Base-by-base conservation (phyloP, 2,329 filamentous ascomycete genomes). In the Epichloe sibirici region DNA sequence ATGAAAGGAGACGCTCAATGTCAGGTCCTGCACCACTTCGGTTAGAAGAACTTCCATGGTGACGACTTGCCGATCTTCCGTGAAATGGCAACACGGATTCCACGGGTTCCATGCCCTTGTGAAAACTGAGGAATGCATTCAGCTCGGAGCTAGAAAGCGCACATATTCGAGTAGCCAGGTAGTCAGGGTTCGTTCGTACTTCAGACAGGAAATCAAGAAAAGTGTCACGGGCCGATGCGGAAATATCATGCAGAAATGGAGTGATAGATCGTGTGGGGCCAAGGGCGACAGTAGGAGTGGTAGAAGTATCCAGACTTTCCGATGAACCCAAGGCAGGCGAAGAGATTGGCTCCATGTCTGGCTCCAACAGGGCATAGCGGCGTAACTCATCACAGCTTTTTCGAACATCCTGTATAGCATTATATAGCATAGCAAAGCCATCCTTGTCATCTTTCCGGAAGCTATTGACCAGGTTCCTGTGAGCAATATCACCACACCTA, bases 131-230 rank as follows among this genome's bases (percentile, higher is more conserved):
- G 57, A 98, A 76, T 52, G 84, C 78, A 59, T 84, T 80, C 51
- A 96, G 77, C 68, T 97, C 90, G 56, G 82, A 72, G 54, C 83
- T 81, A 52, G 83, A 83, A 59, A 98, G 74, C 61, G 80, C 82
- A 65, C 82, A 83, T 58, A 98, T 78, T 58, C 90, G 82, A 57
- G 86, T 83, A 62, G 91, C 88, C 66, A 98, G 69, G 69, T 94
- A 97, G 62, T 90, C 83, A 39, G 89, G 84, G 66, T 95, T 90
- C 57, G 86, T 90, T 60, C 91, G 83, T 57, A 96, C 79, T 67
- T 88, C 81, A 48, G 81, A 84, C 60, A 97, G 71, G 63, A 97
- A 91, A 56, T 82, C 80, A 54, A 96, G 66, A 54, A 96, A 81
- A 44, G 84, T 81, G 56, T 88, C 81, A 63, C 88, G 77, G 52